A percentile compares a stretch with the other conserved stretches of the same genome.
phyloP scores from a whole-genome alignment of 352 stramenopile genomes.

The Pythium guiyangense region DNA sequence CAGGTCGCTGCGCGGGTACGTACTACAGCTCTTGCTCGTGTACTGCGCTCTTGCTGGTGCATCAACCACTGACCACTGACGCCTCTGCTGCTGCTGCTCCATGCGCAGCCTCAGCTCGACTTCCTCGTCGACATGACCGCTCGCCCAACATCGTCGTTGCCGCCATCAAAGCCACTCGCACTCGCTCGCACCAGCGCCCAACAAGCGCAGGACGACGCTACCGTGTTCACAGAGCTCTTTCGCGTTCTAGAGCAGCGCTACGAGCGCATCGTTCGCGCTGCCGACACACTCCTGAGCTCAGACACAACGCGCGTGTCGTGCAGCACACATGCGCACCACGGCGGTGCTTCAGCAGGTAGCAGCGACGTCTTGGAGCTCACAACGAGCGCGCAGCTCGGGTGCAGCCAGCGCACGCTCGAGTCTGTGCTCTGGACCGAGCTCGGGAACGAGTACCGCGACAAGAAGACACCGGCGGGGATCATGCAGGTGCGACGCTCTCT shows the following conservation, averaged over 20 bases:
- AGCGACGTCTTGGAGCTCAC: slow-evolving; percentile 1
- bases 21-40: not conserved
- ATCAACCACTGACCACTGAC: too few species aligned
- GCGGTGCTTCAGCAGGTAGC: not conserved
- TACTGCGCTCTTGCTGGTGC: not conserved
- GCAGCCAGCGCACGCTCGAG: slow-evolving; percentile 1
- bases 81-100: not conserved
- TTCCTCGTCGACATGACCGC: not conserved
- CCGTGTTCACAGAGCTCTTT: not conserved
- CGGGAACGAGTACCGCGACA: too few species aligned
- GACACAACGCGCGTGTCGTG: not conserved
- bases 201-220: not conserved
- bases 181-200: not conserved
- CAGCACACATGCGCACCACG: not conserved
- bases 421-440: too few species aligned
- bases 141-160: not conserved
- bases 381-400: not conserved
- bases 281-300: too few species aligned
- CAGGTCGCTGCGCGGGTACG: not conserved
- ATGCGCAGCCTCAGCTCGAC: not conserved
- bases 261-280: not conserved
- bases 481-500: too few species aligned
- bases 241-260: not conserved
- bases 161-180: too few species aligned
- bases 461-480: too few species aligned